A percentile compares a stretch with the other conserved stretches of the same genome.
These are phyloP conservation scores for Mortierella sp. DNA, from an alignment of 371 early-diverging fungal species.

Conservation along the genomic window DNA sequence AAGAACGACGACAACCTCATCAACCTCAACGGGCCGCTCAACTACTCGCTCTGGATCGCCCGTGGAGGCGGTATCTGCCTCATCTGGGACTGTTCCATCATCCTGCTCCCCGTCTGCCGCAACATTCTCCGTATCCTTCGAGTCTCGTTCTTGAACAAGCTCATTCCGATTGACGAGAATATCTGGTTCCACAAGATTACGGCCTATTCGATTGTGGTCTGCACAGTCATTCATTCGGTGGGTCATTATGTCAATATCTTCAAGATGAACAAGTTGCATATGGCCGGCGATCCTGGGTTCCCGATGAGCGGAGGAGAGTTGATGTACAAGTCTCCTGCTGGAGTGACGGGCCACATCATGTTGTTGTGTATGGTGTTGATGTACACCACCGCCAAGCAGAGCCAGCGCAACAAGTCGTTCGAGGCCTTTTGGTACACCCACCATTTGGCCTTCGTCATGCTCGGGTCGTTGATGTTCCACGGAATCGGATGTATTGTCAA, in stretches of 20 bases:
- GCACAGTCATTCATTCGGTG: conserved; percentile 68
- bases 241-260: conserved; percentile 69
- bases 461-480: conserved; percentile 72
- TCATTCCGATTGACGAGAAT: conserved; percentile 78
- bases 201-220: conserved; percentile 73
- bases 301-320: conserved; percentile 57
- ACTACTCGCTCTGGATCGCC: conserved; percentile 60
- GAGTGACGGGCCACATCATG: conserved; percentile 78
- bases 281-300: conserved; percentile 21
- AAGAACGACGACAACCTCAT: conserved; percentile 56
- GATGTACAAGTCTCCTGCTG: conserved; percentile 65
- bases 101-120: conserved; percentile 87
- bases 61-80: conserved; percentile 71
- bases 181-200: conserved; percentile 79
- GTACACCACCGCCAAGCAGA: conserved; percentile 69
- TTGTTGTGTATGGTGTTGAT: conserved; percentile 71
- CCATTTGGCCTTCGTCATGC: conserved; percentile 76
- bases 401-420: conserved; percentile 67
- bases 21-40: conserved; percentile 59
- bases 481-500: conserved; percentile 74
- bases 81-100: conserved; percentile 69
- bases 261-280: conserved; percentile 52
- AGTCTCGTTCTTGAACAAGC: conserved; percentile 63
- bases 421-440: conserved; percentile 85
- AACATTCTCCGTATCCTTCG: conserved; percentile 78